phyloP scores from a whole-genome alignment of 495 filamentous ascomycete genomes.

The Penicillium steckii region DNA sequence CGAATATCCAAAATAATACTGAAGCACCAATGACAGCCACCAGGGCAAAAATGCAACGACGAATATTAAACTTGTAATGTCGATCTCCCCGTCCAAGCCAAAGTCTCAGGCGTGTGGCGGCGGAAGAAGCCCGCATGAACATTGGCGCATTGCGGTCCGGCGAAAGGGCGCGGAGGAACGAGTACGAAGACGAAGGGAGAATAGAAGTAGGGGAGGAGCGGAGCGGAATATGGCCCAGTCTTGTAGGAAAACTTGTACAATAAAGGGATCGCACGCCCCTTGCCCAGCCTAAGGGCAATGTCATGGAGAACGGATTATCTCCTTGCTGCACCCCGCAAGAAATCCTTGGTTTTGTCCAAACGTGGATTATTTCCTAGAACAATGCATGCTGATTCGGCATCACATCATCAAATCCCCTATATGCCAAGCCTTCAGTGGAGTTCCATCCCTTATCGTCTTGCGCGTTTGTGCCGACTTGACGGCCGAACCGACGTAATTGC shows the following conservation, averaged over 20 bases:
- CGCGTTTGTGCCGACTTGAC: background rate
- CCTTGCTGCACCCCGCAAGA: background rate
- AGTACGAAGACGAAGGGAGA: background rate
- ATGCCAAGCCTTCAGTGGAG: background rate
- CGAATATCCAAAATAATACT: conserved; percentile 24
- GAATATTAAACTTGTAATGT: background rate
- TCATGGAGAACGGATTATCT: background rate
- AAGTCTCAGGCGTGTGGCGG: conserved; percentile 17
- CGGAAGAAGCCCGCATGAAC: conserved; percentile 22
- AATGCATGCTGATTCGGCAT: background rate
- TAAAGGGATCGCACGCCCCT: background rate
- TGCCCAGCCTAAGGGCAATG: background rate
- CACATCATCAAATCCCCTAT: background rate
- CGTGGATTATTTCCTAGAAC: background rate
- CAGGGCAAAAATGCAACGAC: conserved; percentile 12
- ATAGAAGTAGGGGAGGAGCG: conserved; percentile 1
- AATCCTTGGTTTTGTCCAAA: background rate
- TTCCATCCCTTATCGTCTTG: background rate
- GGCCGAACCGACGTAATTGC: background rate
- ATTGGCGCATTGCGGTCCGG: conserved; percentile 31
- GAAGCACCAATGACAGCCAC: conserved; percentile 10
- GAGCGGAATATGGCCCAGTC: background rate
- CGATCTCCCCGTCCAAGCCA: conserved; percentile 16
- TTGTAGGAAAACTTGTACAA: background rate
- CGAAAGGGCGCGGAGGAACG: background rate